Evolutionary conservation across 2,329 filamentous ascomycete genomes (phyloP).

Genomic region (Sclerotinia sclerotiorum): DNA sequence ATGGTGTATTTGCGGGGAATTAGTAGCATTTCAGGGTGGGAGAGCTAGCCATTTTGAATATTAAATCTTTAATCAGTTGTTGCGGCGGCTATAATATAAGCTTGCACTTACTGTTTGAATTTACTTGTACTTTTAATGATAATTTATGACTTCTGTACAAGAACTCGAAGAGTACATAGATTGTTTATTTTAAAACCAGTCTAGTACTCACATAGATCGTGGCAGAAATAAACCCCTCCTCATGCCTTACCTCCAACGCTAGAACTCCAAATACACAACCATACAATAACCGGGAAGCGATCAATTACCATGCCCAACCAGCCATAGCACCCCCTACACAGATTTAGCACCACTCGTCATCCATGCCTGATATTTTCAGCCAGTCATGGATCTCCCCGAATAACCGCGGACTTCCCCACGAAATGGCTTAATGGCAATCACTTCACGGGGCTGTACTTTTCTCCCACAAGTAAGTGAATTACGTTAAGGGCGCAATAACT

Average conservation of each 20-base stretch:
- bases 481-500: neutral
- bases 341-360: neutral
- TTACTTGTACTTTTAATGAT: neutral
- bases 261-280: neutral
- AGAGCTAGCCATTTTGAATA: neutral
- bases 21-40: neutral
- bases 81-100: neutral
- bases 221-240: neutral
- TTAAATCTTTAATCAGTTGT: too few species aligned
- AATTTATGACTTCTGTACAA: too few species aligned
- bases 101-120: fast-evolving
- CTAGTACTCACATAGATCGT: neutral
- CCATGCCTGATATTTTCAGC: neutral
- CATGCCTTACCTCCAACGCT: neutral
- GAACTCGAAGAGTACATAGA: too few species aligned
- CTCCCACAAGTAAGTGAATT: too few species aligned
- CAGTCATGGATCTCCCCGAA: neutral
- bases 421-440: neutral
- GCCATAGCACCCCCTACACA: neutral
- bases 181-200: neutral
- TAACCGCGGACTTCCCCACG: neutral
- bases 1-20: neutral
- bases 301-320: neutral
- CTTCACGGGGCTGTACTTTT: neutral
- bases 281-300: neutral